Percentiles rank a stretch among this genome's conserved stretches.
Evolutionary conservation across 2,329 filamentous ascomycete species (phyloP).

Genomic region (Fusarium haematococcum): DNA sequence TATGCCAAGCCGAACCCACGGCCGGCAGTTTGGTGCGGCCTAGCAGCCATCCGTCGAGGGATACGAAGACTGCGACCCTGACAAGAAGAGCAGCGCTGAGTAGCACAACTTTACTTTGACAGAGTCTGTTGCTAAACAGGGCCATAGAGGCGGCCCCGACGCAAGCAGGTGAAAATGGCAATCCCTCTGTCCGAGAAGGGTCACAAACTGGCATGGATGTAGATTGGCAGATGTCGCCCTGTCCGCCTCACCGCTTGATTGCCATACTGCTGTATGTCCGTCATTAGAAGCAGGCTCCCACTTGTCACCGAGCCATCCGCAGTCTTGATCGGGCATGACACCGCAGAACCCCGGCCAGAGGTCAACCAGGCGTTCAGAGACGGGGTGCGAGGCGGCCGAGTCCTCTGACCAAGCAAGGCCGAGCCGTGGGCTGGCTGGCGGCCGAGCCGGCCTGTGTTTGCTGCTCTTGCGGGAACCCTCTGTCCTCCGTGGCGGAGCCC

Average conservation of each 20-base stretch:
- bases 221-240: conserved; percentile 15
- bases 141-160: conserved; percentile 17
- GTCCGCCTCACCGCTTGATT: conserved; percentile 31
- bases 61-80: conserved; percentile 5
- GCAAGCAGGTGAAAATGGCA: conserved; percentile 29
- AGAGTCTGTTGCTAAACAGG: conserved; percentile 5
- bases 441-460: conserved; percentile 24
- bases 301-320: conserved; percentile 17
- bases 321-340: conserved; percentile 14
- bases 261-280: conserved; percentile 5
- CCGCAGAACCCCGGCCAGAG: conserved; percentile 4
- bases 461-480: conserved; percentile 19
- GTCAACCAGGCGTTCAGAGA: conserved; percentile 13
- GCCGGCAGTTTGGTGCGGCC: conserved; percentile 12
- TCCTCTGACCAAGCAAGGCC: conserved; percentile 16
- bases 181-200: conserved; percentile 20
- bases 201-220: conserved; percentile 9
- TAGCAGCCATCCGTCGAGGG: conserved; percentile 4
- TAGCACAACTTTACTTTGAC: neutral
- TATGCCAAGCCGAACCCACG: neutral
- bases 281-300: conserved; percentile 1
- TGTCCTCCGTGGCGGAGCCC: conserved; percentile 26
- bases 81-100: neutral
- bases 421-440: conserved; percentile 13
- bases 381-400: conserved; percentile 11